A percentile compares a stretch with the other conserved stretches of the same genome.
phyloP scores from a whole-genome alignment of 441 rosid genomes.

The Populus tomentosa region DNA sequence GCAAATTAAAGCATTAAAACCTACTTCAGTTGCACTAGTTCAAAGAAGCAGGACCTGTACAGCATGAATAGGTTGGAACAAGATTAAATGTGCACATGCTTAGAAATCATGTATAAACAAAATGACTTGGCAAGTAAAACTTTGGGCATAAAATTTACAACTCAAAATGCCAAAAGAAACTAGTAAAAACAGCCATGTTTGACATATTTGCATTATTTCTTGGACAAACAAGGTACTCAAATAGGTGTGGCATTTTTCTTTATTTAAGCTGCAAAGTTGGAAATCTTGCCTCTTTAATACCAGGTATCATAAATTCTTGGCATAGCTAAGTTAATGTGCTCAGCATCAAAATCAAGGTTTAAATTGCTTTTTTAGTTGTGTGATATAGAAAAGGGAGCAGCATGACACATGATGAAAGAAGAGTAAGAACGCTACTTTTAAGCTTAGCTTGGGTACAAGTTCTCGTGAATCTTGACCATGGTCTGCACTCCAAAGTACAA shows the following conservation, averaged over 20 bases:
- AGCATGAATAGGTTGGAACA: not conserved
- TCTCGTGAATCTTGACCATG: conserved; percentile 93
- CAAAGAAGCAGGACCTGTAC: conserved; percentile 5
- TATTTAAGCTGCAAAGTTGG: not conserved
- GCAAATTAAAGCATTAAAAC: conserved; percentile 15
- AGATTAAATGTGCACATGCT: not conserved
- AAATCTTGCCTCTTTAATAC: not conserved
- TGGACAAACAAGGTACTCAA: not conserved
- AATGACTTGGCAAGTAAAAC: not conserved
- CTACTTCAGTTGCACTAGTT: not conserved
- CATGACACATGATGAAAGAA: not conserved
- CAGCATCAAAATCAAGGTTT: not conserved
- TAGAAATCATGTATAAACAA: not conserved
- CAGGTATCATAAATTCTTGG: not conserved
- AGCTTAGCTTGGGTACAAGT: conserved; percentile 94
- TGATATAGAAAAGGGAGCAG: not conserved
- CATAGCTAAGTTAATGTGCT: not conserved
- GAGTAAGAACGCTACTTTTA: conserved; percentile 45
- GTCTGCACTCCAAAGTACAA: conserved; percentile 95
- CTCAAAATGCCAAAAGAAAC: not conserved
- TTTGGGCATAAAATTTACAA: not conserved
- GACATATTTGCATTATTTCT: not conserved
- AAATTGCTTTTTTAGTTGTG: conserved; percentile 1
- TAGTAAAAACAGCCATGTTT: not conserved
- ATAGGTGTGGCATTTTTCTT: not conserved